Percentiles rank a stretch among this genome's conserved stretches.
Evolutionary conservation across 192 early-diverging fungal genomes (phyloP).

Genomic region (Powellomyces hirtus): DNA sequence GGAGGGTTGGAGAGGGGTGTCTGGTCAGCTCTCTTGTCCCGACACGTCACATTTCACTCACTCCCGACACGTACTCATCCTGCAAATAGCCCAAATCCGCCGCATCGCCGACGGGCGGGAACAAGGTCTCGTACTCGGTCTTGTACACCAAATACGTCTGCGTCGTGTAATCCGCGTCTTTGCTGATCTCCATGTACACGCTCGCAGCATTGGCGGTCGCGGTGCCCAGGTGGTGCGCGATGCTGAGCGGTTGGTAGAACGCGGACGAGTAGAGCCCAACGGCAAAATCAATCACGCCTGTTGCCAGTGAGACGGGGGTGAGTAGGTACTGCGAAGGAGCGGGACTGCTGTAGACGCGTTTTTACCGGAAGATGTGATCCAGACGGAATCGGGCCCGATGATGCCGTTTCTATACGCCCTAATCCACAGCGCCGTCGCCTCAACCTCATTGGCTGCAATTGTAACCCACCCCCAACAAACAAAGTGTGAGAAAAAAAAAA

Average conservation of each 20-base stretch:
- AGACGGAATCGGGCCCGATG: constrained; percentile 4
- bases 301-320: not conserved
- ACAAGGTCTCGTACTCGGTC: too few relatives aligned
- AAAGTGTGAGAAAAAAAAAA: too few relatives aligned
- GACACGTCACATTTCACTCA: too few relatives aligned
- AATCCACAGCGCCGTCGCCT: not conserved
- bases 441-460: not conserved
- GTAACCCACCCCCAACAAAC: too few relatives aligned
- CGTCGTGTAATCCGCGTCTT: not conserved
- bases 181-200: not conserved
- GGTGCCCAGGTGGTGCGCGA: not conserved
- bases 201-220: not conserved
- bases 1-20: too few relatives aligned
- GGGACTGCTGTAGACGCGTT: not conserved
- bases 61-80: too few relatives aligned
- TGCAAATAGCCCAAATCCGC: too few relatives aligned
- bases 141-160: too few relatives aligned
- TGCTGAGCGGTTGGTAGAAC: not conserved
- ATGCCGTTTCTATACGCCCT: not conserved
- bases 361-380: not conserved
- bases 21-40: too few relatives aligned
- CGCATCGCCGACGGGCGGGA: too few relatives aligned
- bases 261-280: not conserved
- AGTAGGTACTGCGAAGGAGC: not conserved
- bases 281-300: not conserved